Percentiles rank a stretch among this genome's conserved stretches.
phyloP scores from a whole-genome alignment of 2,329 filamentous ascomycete species.

The Pyrenochaeta sp. region DNA sequence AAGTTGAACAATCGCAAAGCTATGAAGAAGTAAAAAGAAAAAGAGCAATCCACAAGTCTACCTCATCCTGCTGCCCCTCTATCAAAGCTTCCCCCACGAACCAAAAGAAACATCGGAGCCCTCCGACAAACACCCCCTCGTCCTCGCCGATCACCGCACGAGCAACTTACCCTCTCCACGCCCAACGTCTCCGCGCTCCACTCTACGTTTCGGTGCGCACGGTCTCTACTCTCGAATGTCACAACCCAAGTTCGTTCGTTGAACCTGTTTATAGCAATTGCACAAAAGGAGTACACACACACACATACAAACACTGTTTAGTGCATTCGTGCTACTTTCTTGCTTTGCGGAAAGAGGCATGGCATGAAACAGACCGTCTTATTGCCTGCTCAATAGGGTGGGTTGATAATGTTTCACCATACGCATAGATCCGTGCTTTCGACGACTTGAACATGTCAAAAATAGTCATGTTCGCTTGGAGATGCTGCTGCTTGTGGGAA shows the following conservation, averaged over 20 bases:
- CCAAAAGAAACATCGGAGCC: background rate
- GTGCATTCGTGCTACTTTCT: background rate
- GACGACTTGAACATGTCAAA: too few species aligned
- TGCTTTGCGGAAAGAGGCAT: background rate
- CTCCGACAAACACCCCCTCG: conserved; percentile 1
- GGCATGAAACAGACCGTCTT: background rate
- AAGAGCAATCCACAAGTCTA: background rate
- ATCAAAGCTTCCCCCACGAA: background rate
- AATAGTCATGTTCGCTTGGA: too few species aligned
- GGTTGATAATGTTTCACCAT: background rate
- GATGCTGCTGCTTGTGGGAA: too few species aligned
- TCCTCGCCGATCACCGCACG: conserved; percentile 4
- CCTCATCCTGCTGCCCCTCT: conserved; percentile 4
- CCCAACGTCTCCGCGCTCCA: too few species aligned
- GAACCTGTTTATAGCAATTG: too few species aligned
- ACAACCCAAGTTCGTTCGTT: too few species aligned
- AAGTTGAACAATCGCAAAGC: background rate
- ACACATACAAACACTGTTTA: background rate
- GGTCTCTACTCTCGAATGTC: too few species aligned
- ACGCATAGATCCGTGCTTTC: background rate
- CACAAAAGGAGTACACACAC: background rate
- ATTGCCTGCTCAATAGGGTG: background rate
- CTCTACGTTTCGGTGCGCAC: too few species aligned
- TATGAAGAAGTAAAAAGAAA: background rate
- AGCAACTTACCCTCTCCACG: too few species aligned